Evolutionary conservation across 768 basidiomycete genomes (phyloP), one percentile per base, ranked within the genome.

Genomic region (Amanita muscaria): DNA sequence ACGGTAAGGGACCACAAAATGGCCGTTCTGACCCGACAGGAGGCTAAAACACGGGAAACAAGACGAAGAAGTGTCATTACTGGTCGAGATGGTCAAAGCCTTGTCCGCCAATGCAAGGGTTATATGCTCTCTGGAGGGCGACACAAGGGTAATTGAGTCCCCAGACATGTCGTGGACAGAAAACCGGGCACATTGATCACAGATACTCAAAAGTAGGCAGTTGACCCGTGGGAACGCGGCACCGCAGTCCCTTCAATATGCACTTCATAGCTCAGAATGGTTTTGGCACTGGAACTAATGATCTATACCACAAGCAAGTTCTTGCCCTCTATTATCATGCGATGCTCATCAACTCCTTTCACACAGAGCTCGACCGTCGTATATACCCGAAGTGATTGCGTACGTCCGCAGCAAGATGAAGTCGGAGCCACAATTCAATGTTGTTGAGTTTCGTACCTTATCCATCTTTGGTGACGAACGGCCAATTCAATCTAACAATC

Each of bases 231-330:
- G n/a, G n/a, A n/a, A n/a, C n/a, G n/a, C n/a, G n/a, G n/a, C n/a
- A n/a, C n/a, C n/a, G n/a, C n/a, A n/a, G n/a, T n/a, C n/a, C n/a
- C n/a, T n/a, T n/a, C n/a, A n/a, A n/a, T 0, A 74, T 92, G 0
- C 87, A 92, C 49, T 47, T 60, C 3, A 49, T 88, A 24, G 90
- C 90, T n/a, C 64, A 76, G 52, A 56, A 57, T 23, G 91, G 91
- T 2, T 94, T 90, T 54, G 83, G 76, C 1, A 56, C 64, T 14
- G 91, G 88, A 1, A 92, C 88, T 1, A 93, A 90, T 56, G 86
- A 87, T 37, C 63, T 87, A 3, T 90, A 90, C 54, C 82, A 90
- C 53, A 68, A 74, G 84, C 81, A 42, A 44, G 65, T 32, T 16
- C 14, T 42, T 27, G 22, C n/a, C 15, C 19, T 33, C 11, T 39